These are phyloP conservation scores for Micractinium sp. DNA, from an alignment of 139 green algal genomes.

Conservation along the genomic window DNA sequence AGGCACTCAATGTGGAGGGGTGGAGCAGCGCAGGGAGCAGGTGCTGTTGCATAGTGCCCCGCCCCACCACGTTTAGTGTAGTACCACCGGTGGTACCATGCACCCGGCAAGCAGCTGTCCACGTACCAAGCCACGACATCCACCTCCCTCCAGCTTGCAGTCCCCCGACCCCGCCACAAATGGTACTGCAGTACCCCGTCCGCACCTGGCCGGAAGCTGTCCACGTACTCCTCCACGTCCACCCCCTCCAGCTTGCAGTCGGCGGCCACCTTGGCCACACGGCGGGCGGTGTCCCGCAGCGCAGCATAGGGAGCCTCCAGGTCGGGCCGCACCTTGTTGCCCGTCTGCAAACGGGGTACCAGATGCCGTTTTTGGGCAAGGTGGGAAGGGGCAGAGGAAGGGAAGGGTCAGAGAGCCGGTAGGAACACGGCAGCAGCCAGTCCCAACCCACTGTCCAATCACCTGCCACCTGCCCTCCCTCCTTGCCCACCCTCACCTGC, in stretches of 20 bases:
- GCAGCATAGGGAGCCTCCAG: conserved; percentile 54
- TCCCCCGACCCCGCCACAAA: too few species aligned
- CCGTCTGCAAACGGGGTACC: not conserved
- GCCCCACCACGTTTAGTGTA: too few species aligned
- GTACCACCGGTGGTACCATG: too few species aligned
- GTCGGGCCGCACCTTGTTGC: conserved; percentile 59
- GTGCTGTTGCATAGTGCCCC: too few species aligned
- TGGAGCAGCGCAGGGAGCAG: not conserved
- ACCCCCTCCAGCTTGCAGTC: conserved; percentile 62
- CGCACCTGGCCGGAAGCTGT: conserved; percentile 61
- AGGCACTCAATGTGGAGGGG: not conserved
- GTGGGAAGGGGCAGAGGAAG: not conserved
- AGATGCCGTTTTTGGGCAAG: too few species aligned
- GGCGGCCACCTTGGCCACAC: conserved; percentile 53
- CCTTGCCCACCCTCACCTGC: not conserved
- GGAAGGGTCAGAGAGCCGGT: too few species aligned
- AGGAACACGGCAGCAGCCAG: too few species aligned
- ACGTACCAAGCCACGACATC: too few species aligned
- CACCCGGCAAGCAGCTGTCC: not conserved
- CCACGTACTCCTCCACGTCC: conserved; percentile 76
- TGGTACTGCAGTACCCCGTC: not conserved
- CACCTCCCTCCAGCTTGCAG: not conserved
- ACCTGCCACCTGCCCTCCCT: too few species aligned
- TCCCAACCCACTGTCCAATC: not conserved
- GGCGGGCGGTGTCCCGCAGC: conserved; percentile 68